Conservation (phyloP, 2,329 filamentous ascomycete species). For the Aspergillus sp. region DNA sequence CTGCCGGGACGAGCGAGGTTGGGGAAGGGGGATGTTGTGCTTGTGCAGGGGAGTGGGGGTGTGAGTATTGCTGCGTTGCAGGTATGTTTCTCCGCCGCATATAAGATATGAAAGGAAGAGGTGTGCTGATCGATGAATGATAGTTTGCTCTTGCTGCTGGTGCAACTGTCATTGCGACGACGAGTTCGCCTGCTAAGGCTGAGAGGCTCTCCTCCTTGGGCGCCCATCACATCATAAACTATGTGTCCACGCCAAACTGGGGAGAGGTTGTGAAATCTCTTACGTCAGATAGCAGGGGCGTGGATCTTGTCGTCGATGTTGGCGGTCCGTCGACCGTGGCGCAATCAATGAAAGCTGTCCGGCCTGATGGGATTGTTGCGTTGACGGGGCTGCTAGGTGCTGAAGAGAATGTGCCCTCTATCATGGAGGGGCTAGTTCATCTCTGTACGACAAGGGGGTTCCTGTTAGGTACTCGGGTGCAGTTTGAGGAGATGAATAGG, state of each 20-base stretch:
- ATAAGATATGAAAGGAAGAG: too few species aligned
- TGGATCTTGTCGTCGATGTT: constrained; percentile 58
- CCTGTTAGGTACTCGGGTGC: constrained; percentile 47
- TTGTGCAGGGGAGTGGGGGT: constrained; percentile 56
- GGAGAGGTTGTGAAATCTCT: constrained; percentile 54
- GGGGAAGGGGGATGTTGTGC: constrained; percentile 43
- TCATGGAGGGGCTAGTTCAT: constrained; percentile 43
- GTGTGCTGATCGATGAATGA: not conserved
- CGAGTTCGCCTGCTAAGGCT: constrained; percentile 52
- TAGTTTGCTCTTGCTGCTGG: constrained; percentile 48
- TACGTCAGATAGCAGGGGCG: constrained; percentile 48
- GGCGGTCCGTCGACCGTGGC: constrained; percentile 54
- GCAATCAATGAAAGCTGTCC: constrained; percentile 44
- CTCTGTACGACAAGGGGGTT: constrained; percentile 50
- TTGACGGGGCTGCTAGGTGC: constrained; percentile 57
- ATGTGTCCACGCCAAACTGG: constrained; percentile 54
- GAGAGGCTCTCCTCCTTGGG: constrained; percentile 53
- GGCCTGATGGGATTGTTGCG: constrained; percentile 51
- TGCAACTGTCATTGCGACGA: constrained; percentile 59
- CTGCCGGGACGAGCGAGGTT: constrained; percentile 10
- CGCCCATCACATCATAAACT: constrained; percentile 59
- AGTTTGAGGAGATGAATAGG: constrained; percentile 53
- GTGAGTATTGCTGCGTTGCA: constrained; percentile 54
- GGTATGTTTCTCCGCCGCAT: constrained; percentile 20
- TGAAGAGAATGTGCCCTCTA: constrained; percentile 30